These are phyloP conservation scores for Russula vinacea DNA, from an alignment of 768 basidiomycete species.

Conservation along the genomic window DNA sequence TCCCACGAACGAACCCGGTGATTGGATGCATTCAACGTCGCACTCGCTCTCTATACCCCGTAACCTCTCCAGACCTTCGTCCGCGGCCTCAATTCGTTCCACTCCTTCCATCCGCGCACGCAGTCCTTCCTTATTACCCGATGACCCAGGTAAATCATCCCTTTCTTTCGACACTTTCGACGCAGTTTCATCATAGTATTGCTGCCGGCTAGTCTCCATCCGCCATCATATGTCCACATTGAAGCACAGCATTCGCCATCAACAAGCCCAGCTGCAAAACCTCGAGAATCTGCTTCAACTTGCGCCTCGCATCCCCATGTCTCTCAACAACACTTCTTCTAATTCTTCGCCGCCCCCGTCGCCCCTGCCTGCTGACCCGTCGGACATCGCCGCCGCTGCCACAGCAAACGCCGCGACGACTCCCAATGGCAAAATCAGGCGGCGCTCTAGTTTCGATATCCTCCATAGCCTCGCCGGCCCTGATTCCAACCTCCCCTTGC, in stretches of 20 bases:
- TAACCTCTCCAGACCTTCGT: constrained; percentile 22
- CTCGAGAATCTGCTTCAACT: constrained; percentile 68
- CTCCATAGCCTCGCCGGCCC: constrained; percentile 69
- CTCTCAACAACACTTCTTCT: constrained; percentile 39
- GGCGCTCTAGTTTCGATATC: constrained; percentile 70
- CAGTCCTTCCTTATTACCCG: constrained; percentile 26
- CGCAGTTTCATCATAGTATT: background rate
- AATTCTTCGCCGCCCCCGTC: constrained; percentile 41
- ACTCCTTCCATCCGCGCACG: constrained; percentile 13
- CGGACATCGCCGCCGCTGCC: constrained; percentile 33
- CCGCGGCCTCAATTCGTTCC: constrained; percentile 23
- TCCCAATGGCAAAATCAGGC: constrained; percentile 44
- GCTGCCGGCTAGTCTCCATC: constrained; percentile 53
- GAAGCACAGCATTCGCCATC: constrained; percentile 79
- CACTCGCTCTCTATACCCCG: constrained; percentile 8
- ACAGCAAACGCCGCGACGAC: constrained; percentile 28
- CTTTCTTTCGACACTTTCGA: background rate
- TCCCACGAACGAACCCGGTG: background rate
- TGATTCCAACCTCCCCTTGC: constrained; percentile 71
- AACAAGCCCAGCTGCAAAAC: constrained; percentile 71
- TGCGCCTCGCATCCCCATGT: constrained; percentile 65
- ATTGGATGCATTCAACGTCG: constrained; percentile 15
- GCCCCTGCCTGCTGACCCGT: constrained; percentile 31
- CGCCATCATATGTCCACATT: constrained; percentile 77
- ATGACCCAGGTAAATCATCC: constrained; percentile 26